A percentile compares a stretch with the other conserved stretches of the same genome.
Conservation (phyloP, 345 rosid species). For the Syzygium jambos region DNA sequence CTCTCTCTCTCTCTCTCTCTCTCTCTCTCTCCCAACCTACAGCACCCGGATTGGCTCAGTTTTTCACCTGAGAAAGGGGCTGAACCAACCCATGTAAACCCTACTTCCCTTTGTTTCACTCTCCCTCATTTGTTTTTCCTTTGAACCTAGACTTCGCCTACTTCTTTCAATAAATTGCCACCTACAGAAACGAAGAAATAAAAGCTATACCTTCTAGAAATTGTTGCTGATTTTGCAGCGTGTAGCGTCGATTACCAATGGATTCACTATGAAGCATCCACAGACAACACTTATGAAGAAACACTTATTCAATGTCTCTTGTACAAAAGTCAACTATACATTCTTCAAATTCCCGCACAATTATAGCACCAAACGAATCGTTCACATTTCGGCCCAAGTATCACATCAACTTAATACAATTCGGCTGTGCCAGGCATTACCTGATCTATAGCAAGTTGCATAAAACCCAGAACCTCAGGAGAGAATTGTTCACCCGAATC, state of each 20-base stretch:
- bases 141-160: background rate
- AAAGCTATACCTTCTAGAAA: background rate
- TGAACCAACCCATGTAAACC: background rate
- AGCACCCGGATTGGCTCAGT: background rate
- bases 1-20: background rate
- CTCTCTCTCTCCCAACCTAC: background rate
- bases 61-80: background rate
- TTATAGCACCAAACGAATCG: background rate
- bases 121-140: background rate
- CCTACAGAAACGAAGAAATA: background rate
- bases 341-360: background rate
- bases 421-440: background rate
- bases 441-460: background rate
- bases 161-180: background rate
- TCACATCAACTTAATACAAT: background rate
- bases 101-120: background rate
- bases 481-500: background rate
- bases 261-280: background rate
- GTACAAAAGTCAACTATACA: background rate
- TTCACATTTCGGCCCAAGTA: background rate
- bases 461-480: background rate
- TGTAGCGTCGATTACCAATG: too few species aligned
- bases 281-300: background rate
- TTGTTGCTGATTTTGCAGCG: background rate
- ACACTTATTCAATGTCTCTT: background rate